Base-by-base conservation (phyloP, 768 basidiomycete species). In the Tricholoma sp. region DNA sequence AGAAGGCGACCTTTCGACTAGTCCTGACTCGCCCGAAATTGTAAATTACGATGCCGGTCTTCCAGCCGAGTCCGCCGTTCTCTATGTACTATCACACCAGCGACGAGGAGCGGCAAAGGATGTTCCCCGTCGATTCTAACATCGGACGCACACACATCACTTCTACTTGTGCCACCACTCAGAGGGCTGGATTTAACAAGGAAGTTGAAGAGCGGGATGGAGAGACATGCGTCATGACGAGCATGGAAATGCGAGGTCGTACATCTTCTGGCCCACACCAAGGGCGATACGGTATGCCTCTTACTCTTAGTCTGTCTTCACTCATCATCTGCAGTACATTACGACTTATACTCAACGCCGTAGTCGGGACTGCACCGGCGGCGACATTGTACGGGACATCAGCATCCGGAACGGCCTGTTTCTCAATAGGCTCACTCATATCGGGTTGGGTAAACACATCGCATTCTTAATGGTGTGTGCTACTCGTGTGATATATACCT, bases 381-480 rank as follows among this genome's bases (percentile, higher is more conserved):
- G 39, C 11, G 59, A 62, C 33, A 28, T 62, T 36, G 31, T 62
- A 52, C 10, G 29, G 15, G 50, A 60, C 4, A 62, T 65, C 18
- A 55, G 37, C 28, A 17, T 61, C 49, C 44, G 57, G 51, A 64
- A 64, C 41, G 61, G 63, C 17, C 53, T 64, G 17, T 52, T 64
- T 45, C 56, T 62, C 13, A 64, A 62, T 34, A 37, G 6, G 20
- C 17, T 42, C 29, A 54, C 56, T 28, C 59, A 62, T 29, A 18
- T 20, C 2, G 49, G 20, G 29, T 48, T 62, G 44, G 61, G 63
- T 33, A 58, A 37, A 24, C 1, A 62, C 24, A 18, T 60, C 20
- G 61, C 61, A 50, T 57, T 65, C 49, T 58, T 65, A 54, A 55
- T 42, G 48, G 63, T 62, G 37, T 62, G 24, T n/a, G n/a, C 24